phyloP scores from a whole-genome alignment of 495 filamentous ascomycete genomes.

The Hypoxylon fuscum region DNA sequence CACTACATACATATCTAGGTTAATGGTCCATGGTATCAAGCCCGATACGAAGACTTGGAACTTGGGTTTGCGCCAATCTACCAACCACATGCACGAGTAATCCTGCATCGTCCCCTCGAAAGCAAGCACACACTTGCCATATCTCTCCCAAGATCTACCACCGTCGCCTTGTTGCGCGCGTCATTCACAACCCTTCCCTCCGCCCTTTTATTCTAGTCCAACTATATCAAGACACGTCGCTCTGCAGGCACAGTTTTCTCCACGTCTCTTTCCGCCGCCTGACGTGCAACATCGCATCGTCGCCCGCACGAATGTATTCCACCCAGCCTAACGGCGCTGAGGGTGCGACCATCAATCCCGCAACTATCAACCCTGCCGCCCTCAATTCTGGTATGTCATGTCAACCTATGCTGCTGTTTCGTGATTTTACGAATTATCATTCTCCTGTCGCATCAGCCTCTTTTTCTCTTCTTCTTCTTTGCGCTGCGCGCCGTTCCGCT shows the following conservation, averaged over 20 bases:
- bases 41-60: slow-evolving; percentile 41
- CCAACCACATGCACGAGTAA: slow-evolving; percentile 46
- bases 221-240: slow-evolving; percentile 68
- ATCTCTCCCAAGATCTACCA: slow-evolving; percentile 47
- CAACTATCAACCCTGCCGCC: slow-evolving; percentile 63
- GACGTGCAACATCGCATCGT: slow-evolving; percentile 50
- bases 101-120: slow-evolving; percentile 39
- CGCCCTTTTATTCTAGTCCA: slow-evolving; percentile 51
- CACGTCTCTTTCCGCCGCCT: slow-evolving; percentile 46
- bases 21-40: slow-evolving; percentile 19
- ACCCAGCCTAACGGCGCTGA: slow-evolving; percentile 64
- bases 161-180: slow-evolving; percentile 50
- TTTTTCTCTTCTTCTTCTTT: slow-evolving; percentile 18
- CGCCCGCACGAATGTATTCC: slow-evolving; percentile 60
- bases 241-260: slow-evolving; percentile 54
- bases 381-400: slow-evolving; percentile 61
- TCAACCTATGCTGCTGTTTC: slow-evolving; percentile 3
- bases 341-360: slow-evolving; percentile 66
- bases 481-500: not conserved
- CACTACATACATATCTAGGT: slow-evolving; percentile 6
- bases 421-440: not conserved
- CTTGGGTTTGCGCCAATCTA: slow-evolving; percentile 44
- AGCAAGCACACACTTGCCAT: slow-evolving; percentile 39
- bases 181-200: slow-evolving; percentile 53
- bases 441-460: slow-evolving; percentile 22